Evolutionary conservation across 805 yeast species (phyloP).

Genomic region (Cyberlindnera japonica): DNA sequence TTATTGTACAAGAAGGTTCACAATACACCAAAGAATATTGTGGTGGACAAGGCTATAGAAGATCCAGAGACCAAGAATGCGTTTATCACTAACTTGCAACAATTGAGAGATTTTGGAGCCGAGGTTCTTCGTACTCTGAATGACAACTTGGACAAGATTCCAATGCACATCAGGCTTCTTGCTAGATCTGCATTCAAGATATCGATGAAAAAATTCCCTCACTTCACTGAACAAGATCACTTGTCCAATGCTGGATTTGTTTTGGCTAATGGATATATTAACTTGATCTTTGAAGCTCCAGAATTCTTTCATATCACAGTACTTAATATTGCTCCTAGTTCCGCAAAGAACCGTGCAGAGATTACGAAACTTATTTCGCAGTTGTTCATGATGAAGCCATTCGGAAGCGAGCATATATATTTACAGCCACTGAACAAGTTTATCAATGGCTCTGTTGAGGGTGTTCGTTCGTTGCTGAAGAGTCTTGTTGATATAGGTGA

Average conservation of each 20-base stretch:
- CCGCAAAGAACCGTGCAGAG: conserved; percentile 47
- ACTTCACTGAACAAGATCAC: conserved; percentile 54
- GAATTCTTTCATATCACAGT: conserved; percentile 52
- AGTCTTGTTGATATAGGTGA: conserved; percentile 51
- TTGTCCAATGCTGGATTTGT: conserved; percentile 67
- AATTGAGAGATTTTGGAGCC: conserved; percentile 66
- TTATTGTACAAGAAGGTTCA: conserved; percentile 44
- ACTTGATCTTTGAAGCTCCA: conserved; percentile 46
- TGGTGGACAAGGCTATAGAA: conserved; percentile 71
- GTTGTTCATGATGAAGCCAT: conserved; percentile 63
- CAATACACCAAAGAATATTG: conserved; percentile 35
- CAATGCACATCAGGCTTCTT: conserved; percentile 54
- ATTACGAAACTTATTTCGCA: conserved; percentile 61
- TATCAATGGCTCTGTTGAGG: conserved; percentile 47
- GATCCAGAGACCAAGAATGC: conserved; percentile 66
- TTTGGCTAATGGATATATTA: conserved; percentile 49
- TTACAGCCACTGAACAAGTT: conserved; percentile 79
- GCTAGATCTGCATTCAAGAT: conserved; percentile 43
- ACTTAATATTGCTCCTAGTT: conserved; percentile 15
- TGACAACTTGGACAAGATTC: conserved; percentile 41
- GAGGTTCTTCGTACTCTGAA: conserved; percentile 54
- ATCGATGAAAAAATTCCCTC: conserved; percentile 48
- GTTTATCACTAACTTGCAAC: conserved; percentile 72
- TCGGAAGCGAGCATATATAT: conserved; percentile 57
- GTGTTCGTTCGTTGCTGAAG: conserved; percentile 42